Evolutionary conservation across 805 yeast species (phyloP).

Genomic region (Candida gorgasii): DNA sequence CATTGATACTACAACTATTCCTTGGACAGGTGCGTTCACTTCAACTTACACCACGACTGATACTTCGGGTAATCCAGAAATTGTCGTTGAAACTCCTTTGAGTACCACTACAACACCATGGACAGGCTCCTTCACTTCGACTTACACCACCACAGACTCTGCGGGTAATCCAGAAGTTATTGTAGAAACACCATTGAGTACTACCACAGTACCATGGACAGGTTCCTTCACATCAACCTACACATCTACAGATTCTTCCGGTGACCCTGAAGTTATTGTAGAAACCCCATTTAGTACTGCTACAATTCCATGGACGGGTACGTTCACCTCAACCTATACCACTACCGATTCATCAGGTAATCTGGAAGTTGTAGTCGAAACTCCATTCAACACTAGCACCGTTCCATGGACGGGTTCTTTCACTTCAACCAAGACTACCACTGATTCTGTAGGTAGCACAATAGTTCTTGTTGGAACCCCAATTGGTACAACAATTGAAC

Average conservation of each 20-base stretch:
- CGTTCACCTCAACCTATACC: no score
- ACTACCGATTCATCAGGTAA: no score
- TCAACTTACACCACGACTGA: neutral
- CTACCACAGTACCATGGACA: neutral
- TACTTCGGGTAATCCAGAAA: neutral
- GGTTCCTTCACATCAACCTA: neutral
- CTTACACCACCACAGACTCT: neutral
- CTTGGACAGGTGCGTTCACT: neutral
- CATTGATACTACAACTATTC: neutral
- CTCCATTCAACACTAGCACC: no score
- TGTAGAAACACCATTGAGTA: neutral
- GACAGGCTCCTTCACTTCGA: neutral
- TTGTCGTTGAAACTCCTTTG: neutral
- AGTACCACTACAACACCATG: neutral
- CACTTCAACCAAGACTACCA: no score
- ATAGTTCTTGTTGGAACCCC: no score
- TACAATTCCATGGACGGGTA: no score
- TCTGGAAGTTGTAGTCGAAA: no score
- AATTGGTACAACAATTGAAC: no score
- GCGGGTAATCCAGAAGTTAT: neutral
- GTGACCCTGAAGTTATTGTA: neutral
- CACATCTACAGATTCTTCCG: neutral
- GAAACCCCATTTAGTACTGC: no score
- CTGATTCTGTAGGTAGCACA: no score
- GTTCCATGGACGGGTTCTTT: no score